Evolutionary conservation across 2,329 filamentous ascomycete genomes (phyloP), one percentile per base, ranked within the genome.

Genomic region (Pestalotiopsis sp.): DNA sequence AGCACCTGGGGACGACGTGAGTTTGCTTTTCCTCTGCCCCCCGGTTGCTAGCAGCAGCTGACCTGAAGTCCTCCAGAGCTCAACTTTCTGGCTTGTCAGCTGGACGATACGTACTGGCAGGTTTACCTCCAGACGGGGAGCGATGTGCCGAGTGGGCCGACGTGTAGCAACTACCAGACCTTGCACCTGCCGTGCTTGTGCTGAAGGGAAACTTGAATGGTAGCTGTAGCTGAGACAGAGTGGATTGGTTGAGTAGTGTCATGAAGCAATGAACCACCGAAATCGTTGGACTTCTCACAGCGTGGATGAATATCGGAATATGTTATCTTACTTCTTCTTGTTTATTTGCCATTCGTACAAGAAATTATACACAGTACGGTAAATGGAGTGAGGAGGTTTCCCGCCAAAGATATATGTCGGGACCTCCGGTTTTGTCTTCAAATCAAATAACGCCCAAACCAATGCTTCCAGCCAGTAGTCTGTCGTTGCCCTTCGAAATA

Each of bases 111-210:
- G 5, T 87, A 84, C 64, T 87, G 84, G 76, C 83, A 86, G 75
- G 72, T 87, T 14, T 88, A 83, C 71, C 76, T 88, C 60, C 86
- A 88, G 77, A 87, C 83, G 1, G 85, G 86, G 1, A 84, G 81
- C 63, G 83, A 85, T 52, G 79, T 78, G 45, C 85, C 86, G 1
- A 82, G 80, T 65, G 85, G 84, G 2, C 79, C 78, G 75, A 83
- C 80, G 4, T 88, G 86, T 72, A 87, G 83, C 71, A 87, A 87
- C 74, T 86, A 84, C 69, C 85, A 87, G 79, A 86, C 84, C 36
- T 78, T 88, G 67, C 86, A 88, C 77, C 74, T 87, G 73, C 86
- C 85, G 39, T 87, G 84, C 71, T 72, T 87, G 49, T 86, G 85
- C 64, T 84, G 62, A 71, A 57, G 23, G 27, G 14, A 45, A 17